phyloP scores from a whole-genome alignment of 164 flowering plant genomes.

The Umbellularia californica region DNA sequence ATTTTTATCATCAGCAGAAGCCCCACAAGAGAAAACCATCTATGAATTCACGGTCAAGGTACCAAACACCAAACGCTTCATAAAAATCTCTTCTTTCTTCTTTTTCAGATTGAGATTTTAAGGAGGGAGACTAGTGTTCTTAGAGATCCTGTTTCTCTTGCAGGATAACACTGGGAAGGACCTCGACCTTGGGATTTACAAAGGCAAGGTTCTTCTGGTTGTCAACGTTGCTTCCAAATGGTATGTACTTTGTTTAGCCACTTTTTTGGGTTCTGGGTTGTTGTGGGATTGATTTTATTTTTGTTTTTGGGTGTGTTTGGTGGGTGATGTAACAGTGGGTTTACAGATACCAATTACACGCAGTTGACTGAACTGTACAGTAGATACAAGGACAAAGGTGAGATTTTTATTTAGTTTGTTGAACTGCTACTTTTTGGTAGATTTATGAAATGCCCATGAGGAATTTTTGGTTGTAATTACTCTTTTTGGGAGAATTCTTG shows the following conservation, averaged over 20 bases:
- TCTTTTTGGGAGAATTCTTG: not conserved
- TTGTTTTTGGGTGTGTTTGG: not conserved
- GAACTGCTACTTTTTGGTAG: not conserved
- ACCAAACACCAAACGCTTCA: not conserved
- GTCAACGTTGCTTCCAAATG: slow-evolving; percentile 97
- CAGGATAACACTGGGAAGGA: slow-evolving; percentile 71
- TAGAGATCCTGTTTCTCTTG: not conserved
- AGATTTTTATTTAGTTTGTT: not conserved
- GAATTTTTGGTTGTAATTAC: not conserved
- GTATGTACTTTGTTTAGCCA: slow-evolving; percentile 23
- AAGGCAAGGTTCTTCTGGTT: slow-evolving; percentile 73
- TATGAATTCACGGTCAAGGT: slow-evolving; percentile 83
- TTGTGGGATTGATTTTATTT: not conserved
- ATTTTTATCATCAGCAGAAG: not conserved
- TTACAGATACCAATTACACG: slow-evolving; percentile 63
- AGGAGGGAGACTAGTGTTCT: not conserved
- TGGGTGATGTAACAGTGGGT: slow-evolving; percentile 48
- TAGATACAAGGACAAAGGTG: slow-evolving; percentile 73
- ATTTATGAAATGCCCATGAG: slow-evolving; percentile 1
- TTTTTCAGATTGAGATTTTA: not conserved
- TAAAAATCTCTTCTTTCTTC: not conserved
- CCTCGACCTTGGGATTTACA: slow-evolving; percentile 58
- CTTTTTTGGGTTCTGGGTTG: not conserved
- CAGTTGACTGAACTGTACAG: slow-evolving; percentile 69
- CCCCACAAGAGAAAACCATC: slow-evolving; percentile 32